Conservation (phyloP, 2,329 filamentous ascomycete genomes). For the Escovopsis weberi region DNA sequence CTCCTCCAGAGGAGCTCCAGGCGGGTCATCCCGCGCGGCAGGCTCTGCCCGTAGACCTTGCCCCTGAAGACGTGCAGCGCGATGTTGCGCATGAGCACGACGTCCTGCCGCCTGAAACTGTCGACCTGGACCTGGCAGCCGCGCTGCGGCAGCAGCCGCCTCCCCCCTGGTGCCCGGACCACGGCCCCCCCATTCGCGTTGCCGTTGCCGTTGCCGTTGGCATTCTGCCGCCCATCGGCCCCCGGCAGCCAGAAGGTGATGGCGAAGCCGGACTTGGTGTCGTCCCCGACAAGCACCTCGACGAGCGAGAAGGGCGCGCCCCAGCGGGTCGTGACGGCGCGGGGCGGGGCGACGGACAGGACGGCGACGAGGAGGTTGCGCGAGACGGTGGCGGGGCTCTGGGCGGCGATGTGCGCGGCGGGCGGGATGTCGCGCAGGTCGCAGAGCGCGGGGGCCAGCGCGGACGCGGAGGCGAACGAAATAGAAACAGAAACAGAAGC, state of each 20-base stretch:
- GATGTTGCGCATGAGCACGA: slow-evolving; percentile 67
- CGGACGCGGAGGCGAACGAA: too few relatives aligned
- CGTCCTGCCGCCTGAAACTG: slow-evolving; percentile 52
- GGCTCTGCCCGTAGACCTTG: slow-evolving; percentile 71
- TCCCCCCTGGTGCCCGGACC: too few relatives aligned
- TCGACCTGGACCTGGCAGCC: slow-evolving; percentile 14
- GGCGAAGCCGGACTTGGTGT: slow-evolving; percentile 66
- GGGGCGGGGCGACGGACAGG: slow-evolving; percentile 53
- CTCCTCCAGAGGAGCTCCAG: slow-evolving; percentile 49
- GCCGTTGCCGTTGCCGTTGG: slow-evolving; percentile 5
- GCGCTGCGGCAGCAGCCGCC: too few relatives aligned
- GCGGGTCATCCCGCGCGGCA: slow-evolving; percentile 56
- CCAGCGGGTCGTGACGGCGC: slow-evolving; percentile 53
- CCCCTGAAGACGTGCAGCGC: slow-evolving; percentile 61
- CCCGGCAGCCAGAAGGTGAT: slow-evolving; percentile 68
- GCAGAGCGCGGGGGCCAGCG: slow-evolving; percentile 12
- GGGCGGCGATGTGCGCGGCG: slow-evolving; percentile 47
- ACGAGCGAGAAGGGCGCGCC: slow-evolving; percentile 49
- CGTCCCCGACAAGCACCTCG: slow-evolving; percentile 71
- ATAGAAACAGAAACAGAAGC: neutral
- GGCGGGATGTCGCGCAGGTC: slow-evolving; percentile 58
- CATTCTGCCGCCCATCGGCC: slow-evolving; percentile 14
- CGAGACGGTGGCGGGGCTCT: slow-evolving; percentile 68
- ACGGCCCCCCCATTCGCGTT: too few relatives aligned
- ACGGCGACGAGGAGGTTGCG: slow-evolving; percentile 71